A percentile compares a stretch with the other conserved stretches of the same genome.
Conservation (phyloP, 768 basidiomycete genomes). For the Leucosporidium yakuticum region DNA sequence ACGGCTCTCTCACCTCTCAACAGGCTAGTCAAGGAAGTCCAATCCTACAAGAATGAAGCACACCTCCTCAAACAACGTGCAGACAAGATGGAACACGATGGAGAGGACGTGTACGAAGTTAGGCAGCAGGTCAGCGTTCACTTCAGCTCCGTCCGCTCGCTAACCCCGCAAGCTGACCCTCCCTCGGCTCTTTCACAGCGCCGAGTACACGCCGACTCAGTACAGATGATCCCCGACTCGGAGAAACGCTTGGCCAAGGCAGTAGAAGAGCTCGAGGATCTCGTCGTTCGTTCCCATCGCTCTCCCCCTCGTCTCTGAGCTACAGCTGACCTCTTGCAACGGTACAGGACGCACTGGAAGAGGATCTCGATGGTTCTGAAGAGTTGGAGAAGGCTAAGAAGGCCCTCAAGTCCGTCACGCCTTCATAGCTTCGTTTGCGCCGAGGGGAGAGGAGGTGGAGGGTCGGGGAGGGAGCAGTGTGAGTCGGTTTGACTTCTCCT, state of each 20-base stretch:
- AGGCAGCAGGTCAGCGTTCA: constrained; percentile 17
- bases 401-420: background rate
- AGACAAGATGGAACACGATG: constrained; percentile 58
- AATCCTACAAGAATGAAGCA: constrained; percentile 61
- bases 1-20: background rate
- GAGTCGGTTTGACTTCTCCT: no score
- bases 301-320: background rate
- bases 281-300: constrained; percentile 55
- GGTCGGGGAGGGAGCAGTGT: no score
- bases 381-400: constrained; percentile 14
- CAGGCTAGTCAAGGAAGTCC: constrained; percentile 62
- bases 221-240: constrained; percentile 72
- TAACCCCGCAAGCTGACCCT: background rate
- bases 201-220: constrained; percentile 66
- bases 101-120: constrained; percentile 44
- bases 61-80: constrained; percentile 55
- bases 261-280: constrained; percentile 57
- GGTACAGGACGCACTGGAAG: constrained; percentile 15
- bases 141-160: background rate
- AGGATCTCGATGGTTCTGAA: constrained; percentile 10
- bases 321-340: background rate
- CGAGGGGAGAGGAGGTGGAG: no score
- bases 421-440: no score
- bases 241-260: constrained; percentile 58
- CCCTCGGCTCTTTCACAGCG: constrained; percentile 45